A percentile compares a stretch with the other conserved stretches of the same genome.
These are phyloP conservation scores for Xylariaceae sp. DNA, from an alignment of 2,329 filamentous ascomycete genomes.

Conservation along the genomic window DNA sequence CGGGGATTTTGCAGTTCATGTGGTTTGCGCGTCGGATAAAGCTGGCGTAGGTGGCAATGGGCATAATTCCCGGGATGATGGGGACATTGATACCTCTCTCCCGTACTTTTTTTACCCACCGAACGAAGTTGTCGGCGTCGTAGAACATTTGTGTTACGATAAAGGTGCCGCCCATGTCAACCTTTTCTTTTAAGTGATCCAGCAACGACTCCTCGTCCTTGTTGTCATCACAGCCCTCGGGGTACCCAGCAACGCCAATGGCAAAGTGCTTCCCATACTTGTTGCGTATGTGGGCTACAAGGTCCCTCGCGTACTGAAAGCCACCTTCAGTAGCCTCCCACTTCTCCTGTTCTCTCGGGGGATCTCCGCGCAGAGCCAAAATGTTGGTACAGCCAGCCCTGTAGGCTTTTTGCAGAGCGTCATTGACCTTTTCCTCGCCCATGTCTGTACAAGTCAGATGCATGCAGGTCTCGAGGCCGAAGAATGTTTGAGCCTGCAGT, in stretches of 20 bases:
- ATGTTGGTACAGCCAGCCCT: constrained; percentile 98
- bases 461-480: constrained; percentile 98
- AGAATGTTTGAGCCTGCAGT: constrained; percentile 89
- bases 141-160: constrained; percentile 99
- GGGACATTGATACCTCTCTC: constrained; percentile 83
- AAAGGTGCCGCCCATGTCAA: constrained; percentile 91
- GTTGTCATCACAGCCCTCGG: constrained; percentile 94
- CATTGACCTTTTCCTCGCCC: constrained; percentile 89
- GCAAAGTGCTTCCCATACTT: constrained; percentile 91
- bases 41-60: constrained; percentile 92
- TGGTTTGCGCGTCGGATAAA: constrained; percentile 91
- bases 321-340: constrained; percentile 88
- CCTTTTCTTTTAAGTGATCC: constrained; percentile 94
- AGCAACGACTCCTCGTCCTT: constrained; percentile 84
- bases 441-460: constrained; percentile 99
- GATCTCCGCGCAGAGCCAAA: constrained; percentile 89
- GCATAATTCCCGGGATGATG: constrained; percentile 91
- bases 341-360: constrained; percentile 89
- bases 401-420: constrained; percentile 86
- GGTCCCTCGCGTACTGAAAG: constrained; percentile 90
- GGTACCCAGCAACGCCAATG: constrained; percentile 96
- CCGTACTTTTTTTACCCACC: constrained; percentile 87
- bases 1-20: constrained; percentile 85
- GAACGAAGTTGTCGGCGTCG: constrained; percentile 92
- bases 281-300: constrained; percentile 77